Evolutionary conservation across 176 grass and related monocot species (phyloP), one percentile per base, ranked within the genome.

Genomic region (Phragmites australis): DNA sequence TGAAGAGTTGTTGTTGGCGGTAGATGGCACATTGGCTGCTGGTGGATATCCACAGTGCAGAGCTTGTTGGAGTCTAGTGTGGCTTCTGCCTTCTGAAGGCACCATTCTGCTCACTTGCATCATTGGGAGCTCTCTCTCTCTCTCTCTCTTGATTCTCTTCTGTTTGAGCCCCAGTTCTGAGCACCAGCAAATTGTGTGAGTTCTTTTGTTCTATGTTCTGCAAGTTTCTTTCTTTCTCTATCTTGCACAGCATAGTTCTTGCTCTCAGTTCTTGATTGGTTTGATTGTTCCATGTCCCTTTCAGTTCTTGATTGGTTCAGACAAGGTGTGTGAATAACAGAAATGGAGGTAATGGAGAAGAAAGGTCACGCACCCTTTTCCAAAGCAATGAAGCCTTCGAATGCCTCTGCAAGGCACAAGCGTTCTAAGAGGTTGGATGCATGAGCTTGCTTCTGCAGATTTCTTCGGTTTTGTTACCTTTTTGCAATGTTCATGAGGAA

Each of bases 351-450:
- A 57, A 8, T 77, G 43, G 88, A 86, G 84, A 83, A 79, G 82
- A 93, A 81, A 87, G 63, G 41, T 5, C 84, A 82, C 30, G 78
- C 66, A 18, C 59, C 81, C 19, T 66, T 89, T 42, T 6, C 75
- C 18, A 92, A 87, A 79, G 64, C 77, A 77, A 44, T 64, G 50
- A 88, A 88, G 68, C 66, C 82, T 19, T 56, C 76, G 46, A 86
- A 52, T 44, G 22, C 53, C 11, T 41, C 81, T 31, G 67, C 78
- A 53, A 82, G 70, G 61, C 53, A 95, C 75, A 95, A 84, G 65
- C 88, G 81, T 48, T 91, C 90, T 30, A 95, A 91, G 78, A 95
- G 90, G 92, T 98, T 47, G 32, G 75, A 56, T 16, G 21, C 67
- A 70, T 78, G 34, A 47, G 14, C 54, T 70, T 62, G 41, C 17